Percentiles rank a stretch among this genome's conserved stretches.
Evolutionary conservation across 345 rosid species (phyloP).

Genomic region (Pugionium cornutum): DNA sequence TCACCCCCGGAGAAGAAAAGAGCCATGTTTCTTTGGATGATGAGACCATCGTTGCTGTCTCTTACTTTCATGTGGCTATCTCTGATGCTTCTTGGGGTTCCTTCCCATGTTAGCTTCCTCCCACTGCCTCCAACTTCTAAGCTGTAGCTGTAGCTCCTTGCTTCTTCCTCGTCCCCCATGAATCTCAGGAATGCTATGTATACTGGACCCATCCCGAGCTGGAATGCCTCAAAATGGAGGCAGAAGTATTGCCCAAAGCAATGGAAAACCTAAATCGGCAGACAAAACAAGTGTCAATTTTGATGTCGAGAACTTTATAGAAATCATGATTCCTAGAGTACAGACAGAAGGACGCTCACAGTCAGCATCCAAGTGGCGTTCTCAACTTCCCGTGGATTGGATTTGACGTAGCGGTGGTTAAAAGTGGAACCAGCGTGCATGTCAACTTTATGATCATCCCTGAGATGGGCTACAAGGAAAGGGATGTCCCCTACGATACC

Average conservation of each 20-base stretch:
- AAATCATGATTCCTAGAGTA: not conserved
- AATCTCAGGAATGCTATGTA: constrained; percentile 99
- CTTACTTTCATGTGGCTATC: constrained; percentile 93
- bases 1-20: constrained; percentile 42
- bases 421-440: constrained; percentile 78
- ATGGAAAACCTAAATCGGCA: constrained; percentile 64
- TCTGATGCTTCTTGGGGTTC: constrained; percentile 86
- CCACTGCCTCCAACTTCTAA: constrained; percentile 96
- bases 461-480: constrained; percentile 68
- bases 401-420: constrained; percentile 79
- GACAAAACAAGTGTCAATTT: not conserved
- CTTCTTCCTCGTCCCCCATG: constrained; percentile 95
- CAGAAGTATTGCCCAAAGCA: constrained; percentile 90
- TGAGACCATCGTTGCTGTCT: constrained; percentile 94
- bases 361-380: constrained; percentile 80
- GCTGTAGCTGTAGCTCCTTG: constrained; percentile 84
- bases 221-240: constrained; percentile 58
- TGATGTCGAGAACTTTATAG: not conserved
- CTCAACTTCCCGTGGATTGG: constrained; percentile 83
- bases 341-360: constrained; percentile 36
- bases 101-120: constrained; percentile 93
- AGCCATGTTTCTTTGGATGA: constrained; percentile 93
- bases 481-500: constrained; percentile 64
- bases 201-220: constrained; percentile 94
- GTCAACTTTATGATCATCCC: constrained; percentile 84